Evolutionary conservation across 2,329 filamentous ascomycete species (phyloP).

Genomic region (Xylaria digitata): DNA sequence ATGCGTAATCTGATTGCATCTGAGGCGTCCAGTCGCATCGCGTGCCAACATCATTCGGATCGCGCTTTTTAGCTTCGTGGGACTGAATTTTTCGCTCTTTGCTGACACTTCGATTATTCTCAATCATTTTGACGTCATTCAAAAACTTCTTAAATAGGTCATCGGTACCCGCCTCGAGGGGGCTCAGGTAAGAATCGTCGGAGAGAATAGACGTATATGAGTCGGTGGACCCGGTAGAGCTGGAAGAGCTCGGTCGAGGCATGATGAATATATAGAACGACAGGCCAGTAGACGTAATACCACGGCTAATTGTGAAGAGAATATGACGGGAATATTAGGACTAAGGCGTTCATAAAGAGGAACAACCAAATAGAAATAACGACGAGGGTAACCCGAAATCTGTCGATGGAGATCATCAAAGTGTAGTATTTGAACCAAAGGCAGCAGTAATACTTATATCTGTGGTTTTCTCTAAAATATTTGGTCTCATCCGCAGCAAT

Average conservation of each 20-base stretch:
- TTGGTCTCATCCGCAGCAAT: background rate
- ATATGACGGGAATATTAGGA: background rate
- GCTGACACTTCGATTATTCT: background rate
- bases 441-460: background rate
- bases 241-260: background rate
- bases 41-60: background rate
- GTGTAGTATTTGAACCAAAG: background rate
- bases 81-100: constrained; percentile 20
- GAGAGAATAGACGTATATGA: constrained; percentile 6
- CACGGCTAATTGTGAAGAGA: background rate
- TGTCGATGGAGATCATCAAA: background rate
- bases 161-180: background rate
- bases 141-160: constrained; percentile 9
- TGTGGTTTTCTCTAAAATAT: background rate
- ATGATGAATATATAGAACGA: background rate
- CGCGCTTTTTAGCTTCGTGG: constrained; percentile 12
- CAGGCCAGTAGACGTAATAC: background rate
- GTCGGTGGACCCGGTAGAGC: background rate
- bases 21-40: background rate
- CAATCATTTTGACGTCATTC: background rate
- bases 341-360: background rate
- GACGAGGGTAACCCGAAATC: background rate
- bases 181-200: constrained; percentile 3
- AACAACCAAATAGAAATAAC: background rate
- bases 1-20: background rate